Conservation (phyloP, 2,329 filamentous ascomycete species). For the Gaeumannomyces tritici region DNA sequence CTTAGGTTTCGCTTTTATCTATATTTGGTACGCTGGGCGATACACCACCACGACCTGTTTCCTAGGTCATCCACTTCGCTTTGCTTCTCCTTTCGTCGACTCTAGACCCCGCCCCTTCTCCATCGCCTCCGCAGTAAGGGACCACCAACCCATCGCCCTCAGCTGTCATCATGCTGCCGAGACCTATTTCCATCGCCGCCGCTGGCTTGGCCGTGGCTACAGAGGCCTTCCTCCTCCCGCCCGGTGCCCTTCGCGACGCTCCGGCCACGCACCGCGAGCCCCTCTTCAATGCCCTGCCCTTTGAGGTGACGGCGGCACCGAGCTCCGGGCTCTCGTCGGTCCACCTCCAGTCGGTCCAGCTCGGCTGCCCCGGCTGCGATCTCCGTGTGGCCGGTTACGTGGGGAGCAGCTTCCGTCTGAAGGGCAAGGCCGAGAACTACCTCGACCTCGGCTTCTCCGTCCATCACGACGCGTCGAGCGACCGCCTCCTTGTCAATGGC, state of each 20-base stretch:
- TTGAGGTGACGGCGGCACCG: slow-evolving; percentile 18
- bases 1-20: neutral
- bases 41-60: neutral
- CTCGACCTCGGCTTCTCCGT: slow-evolving; percentile 47
- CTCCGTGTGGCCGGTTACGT: slow-evolving; percentile 20
- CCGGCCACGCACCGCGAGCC: slow-evolving; percentile 14
- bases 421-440: slow-evolving; percentile 20
- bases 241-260: slow-evolving; percentile 33
- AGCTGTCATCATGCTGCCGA: neutral
- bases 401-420: slow-evolving; percentile 13
- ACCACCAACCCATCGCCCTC: neutral
- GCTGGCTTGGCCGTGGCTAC: slow-evolving; percentile 24
- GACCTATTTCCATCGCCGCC: slow-evolving; percentile 29
- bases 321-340: too few relatives aligned
- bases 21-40: neutral
- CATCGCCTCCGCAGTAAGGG: neutral
- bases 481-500: slow-evolving; percentile 47
- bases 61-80: neutral
- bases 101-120: neutral
- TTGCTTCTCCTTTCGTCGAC: neutral
- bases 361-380: slow-evolving; percentile 46
- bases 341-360: slow-evolving; percentile 29
- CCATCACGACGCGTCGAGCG: slow-evolving; percentile 29
- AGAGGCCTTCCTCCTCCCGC: slow-evolving; percentile 42
- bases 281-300: slow-evolving; percentile 27